phyloP scores from a whole-genome alignment of 768 basidiomycete genomes.

The Russula lepida region DNA sequence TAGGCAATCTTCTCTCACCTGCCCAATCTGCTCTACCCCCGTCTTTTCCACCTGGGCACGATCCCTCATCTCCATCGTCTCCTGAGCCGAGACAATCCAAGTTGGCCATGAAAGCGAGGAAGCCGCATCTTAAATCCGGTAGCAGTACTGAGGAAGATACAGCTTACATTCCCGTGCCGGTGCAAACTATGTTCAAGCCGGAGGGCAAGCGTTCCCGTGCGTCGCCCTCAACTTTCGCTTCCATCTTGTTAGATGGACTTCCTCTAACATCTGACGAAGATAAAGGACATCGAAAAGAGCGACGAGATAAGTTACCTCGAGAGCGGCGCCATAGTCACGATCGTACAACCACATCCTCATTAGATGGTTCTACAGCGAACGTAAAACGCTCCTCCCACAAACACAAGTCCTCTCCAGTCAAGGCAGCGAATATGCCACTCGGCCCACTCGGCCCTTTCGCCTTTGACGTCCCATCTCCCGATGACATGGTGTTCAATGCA shows the following conservation, averaged over 20 bases:
- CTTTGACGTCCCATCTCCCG: conserved; percentile 84
- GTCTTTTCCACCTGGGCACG: conserved; percentile 19
- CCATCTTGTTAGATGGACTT: conserved; percentile 16
- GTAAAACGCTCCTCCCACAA: conserved; percentile 12
- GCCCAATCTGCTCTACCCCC: conserved; percentile 23
- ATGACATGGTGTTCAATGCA: conserved; percentile 78
- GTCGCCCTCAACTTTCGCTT: conserved; percentile 67
- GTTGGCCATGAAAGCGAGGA: conserved; percentile 65
- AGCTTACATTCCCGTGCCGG: conserved; percentile 27
- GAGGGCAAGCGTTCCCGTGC: conserved; percentile 52
- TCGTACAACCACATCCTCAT: neutral
- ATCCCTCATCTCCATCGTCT: conserved; percentile 20
- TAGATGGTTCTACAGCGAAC: conserved; percentile 8
- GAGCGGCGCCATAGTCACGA: conserved; percentile 9
- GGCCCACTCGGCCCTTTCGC: conserved; percentile 35
- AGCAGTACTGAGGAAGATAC: conserved; percentile 34
- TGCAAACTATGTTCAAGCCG: conserved; percentile 52
- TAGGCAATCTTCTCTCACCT: conserved; percentile 45
- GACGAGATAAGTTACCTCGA: conserved; percentile 9
- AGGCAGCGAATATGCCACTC: conserved; percentile 1
- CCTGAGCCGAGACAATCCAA: conserved; percentile 52
- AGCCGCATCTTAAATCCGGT: conserved; percentile 40
- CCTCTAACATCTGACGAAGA: conserved; percentile 20
- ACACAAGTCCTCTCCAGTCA: conserved; percentile 1
- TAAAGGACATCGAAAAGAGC: conserved; percentile 19